A percentile compares a stretch with the other conserved stretches of the same genome.
Evolutionary conservation across 106 monocot species (phyloP).

Genomic region (Cymbidium sinense): DNA sequence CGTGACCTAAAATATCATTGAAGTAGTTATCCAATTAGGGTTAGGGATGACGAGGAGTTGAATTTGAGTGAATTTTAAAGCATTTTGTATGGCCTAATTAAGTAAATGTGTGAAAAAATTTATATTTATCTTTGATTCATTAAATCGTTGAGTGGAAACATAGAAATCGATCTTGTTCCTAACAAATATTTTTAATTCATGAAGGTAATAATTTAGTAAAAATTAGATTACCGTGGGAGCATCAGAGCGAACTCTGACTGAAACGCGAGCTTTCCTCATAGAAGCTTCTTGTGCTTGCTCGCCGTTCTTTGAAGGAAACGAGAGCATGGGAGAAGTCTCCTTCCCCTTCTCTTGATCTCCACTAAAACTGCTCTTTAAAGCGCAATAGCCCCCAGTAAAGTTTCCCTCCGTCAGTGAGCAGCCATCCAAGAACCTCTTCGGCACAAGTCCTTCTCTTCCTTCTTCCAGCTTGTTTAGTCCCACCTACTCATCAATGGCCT

Average conservation of each 20-base stretch:
- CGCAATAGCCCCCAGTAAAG: constrained; percentile 20
- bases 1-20: constrained; percentile 30
- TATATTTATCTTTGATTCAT: too few relatives aligned
- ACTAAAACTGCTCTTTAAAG: neutral
- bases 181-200: too few relatives aligned
- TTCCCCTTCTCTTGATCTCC: constrained; percentile 33
- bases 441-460: constrained; percentile 6
- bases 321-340: too few relatives aligned
- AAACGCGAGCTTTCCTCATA: constrained; percentile 73
- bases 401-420: constrained; percentile 16
- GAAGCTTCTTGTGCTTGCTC: constrained; percentile 43
- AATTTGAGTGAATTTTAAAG: too few relatives aligned
- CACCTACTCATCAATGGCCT: neutral
- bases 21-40: neutral
- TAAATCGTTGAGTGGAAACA: too few relatives aligned
- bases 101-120: too few relatives aligned
- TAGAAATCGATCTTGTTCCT: too few relatives aligned
- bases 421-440: constrained; percentile 50
- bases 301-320: neutral
- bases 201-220: too few relatives aligned
- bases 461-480: neutral
- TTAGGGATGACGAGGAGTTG: too few relatives aligned
- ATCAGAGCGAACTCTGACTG: constrained; percentile 64
- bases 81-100: too few relatives aligned
- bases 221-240: constrained; percentile 49